Base-by-base conservation (phyloP, 23 red algal species). In the Gracilaria gracilis region DNA sequence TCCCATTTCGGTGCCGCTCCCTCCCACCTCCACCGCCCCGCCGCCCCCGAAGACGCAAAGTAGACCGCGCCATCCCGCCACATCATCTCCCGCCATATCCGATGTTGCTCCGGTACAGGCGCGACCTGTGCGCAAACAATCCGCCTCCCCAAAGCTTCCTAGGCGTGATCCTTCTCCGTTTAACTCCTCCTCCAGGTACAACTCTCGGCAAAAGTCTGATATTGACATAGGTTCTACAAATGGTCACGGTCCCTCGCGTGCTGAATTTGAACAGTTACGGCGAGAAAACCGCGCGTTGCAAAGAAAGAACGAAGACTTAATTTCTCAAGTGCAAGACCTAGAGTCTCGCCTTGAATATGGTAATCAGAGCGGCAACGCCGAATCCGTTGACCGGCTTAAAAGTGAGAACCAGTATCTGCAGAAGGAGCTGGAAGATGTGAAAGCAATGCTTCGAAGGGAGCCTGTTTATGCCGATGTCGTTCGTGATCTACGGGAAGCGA, bases 381-480 rank as follows among this genome's bases (percentile, higher is more conserved):
- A 92, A 44, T 58, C 59, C 19, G 31, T 84, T 20, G 65, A 84
- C 24, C 49, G 47, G 21, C 48, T 83, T 20, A 9, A 47, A 9
- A 67, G 23, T 15, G 89, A 92, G 38, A 92, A 84, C 32, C 80
- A 83, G 49, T 51, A 50, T 20, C 42, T 92, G 47, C 84, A 77
- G 69, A 42, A 67, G 37, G 79, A 92, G 21, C 55, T 92, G 37
- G 89, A 83, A 35, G 89, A 92, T 28, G 75, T 92, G 19, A 78
- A 83, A 51, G 31, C 44, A 32, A 83, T 73, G 89, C 79, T 92
- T 49, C 39, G 57, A 27, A 83, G 89, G 51, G 89, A 92, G 50
- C 89, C 89, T 0, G 80, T 83, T 20, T 92, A 92, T 38, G 67
- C 89, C 31, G 89, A 92, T 65, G 80, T 92, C 27, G 80, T 92